Base-by-base conservation (phyloP, 2,329 filamentous ascomycete species). In the Colletotrichum euphorbiae region DNA sequence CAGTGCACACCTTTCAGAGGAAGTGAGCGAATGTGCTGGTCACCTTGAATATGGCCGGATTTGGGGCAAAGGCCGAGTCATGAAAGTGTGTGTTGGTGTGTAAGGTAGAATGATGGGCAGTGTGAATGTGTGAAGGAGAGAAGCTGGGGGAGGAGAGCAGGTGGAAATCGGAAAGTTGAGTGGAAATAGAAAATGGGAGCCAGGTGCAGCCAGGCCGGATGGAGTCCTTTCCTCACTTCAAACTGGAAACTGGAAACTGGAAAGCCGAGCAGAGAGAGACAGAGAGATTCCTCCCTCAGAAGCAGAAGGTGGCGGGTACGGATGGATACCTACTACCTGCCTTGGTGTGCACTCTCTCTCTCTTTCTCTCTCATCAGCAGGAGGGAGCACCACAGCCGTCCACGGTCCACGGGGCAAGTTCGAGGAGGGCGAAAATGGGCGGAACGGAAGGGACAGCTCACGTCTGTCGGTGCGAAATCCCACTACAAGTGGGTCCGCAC, bases 381-480 rank as follows among this genome's bases (percentile, higher is more conserved):
- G 17, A 54, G 13, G 7, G 51, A 38, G 17, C 11, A 54, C 31
- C 13, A 15, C 28, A 24, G 17, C 51, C 51, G 31, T 51, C 31
- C 28, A 36, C 48, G 48, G 64, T 67, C 58, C 28, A 55, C 63
- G 66, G 62, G 55, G 62, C 40, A 61, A 45, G 62, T 40, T 11
- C 36, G 36, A 62, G 55, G 62, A 69, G 64, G 67, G 62, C 56
- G 43, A 67, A 36, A 67, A 67, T 59, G 59, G 56, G 62, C 67
- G 69, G 68, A 68, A 68, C 67, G 69, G 68, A 70, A 67, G 66
- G 67, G 63, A 62, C 63, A 67, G 48, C 55, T 69, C 69, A 67
- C 62, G 56, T 66, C 62, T 70, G 67, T 68, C 63, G 69, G 69
- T 71, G 69, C 58, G 70, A 70, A 70, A 70, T 71, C 67, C 67